Conservation (phyloP, 2,329 filamentous ascomycete genomes). For the Elsinoe australis region DNA sequence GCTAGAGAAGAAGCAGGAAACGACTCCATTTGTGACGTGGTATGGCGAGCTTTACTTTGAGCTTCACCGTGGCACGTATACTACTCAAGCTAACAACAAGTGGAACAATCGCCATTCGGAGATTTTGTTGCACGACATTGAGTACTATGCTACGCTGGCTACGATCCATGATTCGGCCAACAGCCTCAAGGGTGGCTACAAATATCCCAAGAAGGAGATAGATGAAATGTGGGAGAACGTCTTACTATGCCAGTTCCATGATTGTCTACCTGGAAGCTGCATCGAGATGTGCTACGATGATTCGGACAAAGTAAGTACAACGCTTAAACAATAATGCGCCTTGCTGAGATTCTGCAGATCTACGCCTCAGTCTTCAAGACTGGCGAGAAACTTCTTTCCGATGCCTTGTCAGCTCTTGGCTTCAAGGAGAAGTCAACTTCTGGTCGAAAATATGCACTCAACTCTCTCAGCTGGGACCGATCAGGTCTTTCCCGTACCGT, state of each 20-base stretch:
- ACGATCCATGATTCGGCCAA: slow-evolving; percentile 57
- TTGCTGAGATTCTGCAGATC: no score
- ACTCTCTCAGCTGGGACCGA: slow-evolving; percentile 74
- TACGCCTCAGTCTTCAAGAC: slow-evolving; percentile 77
- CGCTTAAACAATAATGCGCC: no score
- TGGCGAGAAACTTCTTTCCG: slow-evolving; percentile 62
- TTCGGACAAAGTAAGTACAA: slow-evolving; percentile 62
- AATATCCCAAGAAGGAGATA: slow-evolving; percentile 88
- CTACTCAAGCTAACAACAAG: slow-evolving; percentile 96
- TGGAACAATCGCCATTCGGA: slow-evolving; percentile 84
- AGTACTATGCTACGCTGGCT: slow-evolving; percentile 78
- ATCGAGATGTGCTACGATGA: slow-evolving; percentile 99
- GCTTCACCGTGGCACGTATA: slow-evolving; percentile 93
- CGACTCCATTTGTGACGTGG: slow-evolving; percentile 79
- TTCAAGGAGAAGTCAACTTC: slow-evolving; percentile 44
- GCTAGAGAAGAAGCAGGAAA: slow-evolving; percentile 63
- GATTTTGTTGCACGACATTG: slow-evolving; percentile 75
- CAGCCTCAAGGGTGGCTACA: slow-evolving; percentile 49
- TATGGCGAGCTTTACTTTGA: slow-evolving; percentile 98
- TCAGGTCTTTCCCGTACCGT: slow-evolving; percentile 32
- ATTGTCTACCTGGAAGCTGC: slow-evolving; percentile 86
- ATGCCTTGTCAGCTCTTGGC: slow-evolving; percentile 61
- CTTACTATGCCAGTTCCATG: slow-evolving; percentile 92
- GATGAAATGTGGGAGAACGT: slow-evolving; percentile 94
- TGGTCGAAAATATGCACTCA: slow-evolving; percentile 57